These are phyloP conservation scores for Nitzschia inconspicua DNA, from an alignment of 108 stramenopile genomes.

Conservation along the genomic window DNA sequence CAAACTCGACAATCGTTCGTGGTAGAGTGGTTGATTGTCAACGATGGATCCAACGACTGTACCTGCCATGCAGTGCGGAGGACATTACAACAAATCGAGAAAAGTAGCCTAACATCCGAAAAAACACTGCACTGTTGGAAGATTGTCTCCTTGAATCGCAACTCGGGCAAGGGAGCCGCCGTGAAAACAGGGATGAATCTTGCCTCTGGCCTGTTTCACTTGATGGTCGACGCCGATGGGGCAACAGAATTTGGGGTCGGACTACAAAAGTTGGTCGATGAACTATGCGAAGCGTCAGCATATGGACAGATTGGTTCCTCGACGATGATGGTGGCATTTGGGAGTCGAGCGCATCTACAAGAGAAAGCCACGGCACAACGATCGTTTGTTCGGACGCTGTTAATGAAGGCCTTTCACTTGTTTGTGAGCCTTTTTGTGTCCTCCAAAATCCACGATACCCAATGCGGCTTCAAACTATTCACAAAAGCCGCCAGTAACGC, in stretches of 20 bases:
- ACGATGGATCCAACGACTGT: conserved; percentile 79
- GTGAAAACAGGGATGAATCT: conserved; percentile 71
- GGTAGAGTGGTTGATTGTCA: conserved; percentile 76
- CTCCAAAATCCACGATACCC: conserved; percentile 67
- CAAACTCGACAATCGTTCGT: too few relatives aligned
- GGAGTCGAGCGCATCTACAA: conserved; percentile 75
- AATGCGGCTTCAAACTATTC: conserved; percentile 86
- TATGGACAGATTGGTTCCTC: too few relatives aligned
- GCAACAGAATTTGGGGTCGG: conserved; percentile 77
- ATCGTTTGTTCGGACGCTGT: conserved; percentile 55
- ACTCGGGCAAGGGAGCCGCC: conserved; percentile 69
- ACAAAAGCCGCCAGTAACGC: conserved; percentile 33
- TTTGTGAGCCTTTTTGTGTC: conserved; percentile 61
- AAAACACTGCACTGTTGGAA: too few relatives aligned
- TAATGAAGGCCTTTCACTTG: conserved; percentile 81
- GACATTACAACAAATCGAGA: conserved; percentile 4
- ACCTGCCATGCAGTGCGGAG: conserved; percentile 47
- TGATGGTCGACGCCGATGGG: conserved; percentile 87
- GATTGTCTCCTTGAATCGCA: conserved; percentile 41
- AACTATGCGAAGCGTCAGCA: too few relatives aligned
- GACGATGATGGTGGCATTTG: conserved; percentile 49
- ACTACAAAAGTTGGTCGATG: conserved; percentile 44
- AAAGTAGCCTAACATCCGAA: background rate
- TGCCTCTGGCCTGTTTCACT: conserved; percentile 47
- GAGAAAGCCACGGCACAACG: conserved; percentile 39